Evolutionary conservation across 345 rosid genomes (phyloP).

Genomic region (Turnera subulata): DNA sequence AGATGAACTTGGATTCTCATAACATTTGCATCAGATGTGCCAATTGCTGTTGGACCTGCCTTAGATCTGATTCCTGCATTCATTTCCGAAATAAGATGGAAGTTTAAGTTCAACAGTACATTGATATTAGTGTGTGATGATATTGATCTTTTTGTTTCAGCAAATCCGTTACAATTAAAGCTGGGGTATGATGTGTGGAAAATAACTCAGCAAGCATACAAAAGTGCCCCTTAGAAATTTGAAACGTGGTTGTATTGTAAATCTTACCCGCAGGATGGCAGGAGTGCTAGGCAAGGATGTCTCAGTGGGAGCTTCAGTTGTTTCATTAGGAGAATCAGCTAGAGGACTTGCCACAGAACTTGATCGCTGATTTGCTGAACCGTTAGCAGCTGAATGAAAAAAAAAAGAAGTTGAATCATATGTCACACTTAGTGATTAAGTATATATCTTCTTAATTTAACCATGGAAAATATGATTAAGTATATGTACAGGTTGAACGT

Average conservation of each 20-base stretch:
- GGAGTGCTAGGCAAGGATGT: slow-evolving; percentile 21
- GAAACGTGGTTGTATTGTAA: background rate
- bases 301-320: slow-evolving; percentile 16
- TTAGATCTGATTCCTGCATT: slow-evolving; percentile 36
- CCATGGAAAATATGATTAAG: too few species aligned
- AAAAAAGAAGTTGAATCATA: too few species aligned
- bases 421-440: too few species aligned
- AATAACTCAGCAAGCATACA: too few species aligned
- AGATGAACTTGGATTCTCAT: slow-evolving; percentile 11
- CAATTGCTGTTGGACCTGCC: slow-evolving; percentile 25
- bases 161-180: too few species aligned
- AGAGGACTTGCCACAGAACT: slow-evolving; percentile 21
- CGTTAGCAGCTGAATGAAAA: too few species aligned
- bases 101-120: background rate
- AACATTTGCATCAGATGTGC: slow-evolving; percentile 19
- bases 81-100: background rate
- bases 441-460: too few species aligned
- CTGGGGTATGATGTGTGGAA: background rate
- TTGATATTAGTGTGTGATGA: too few species aligned
- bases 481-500: too few species aligned
- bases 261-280: slow-evolving; percentile 27
- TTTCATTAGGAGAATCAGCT: slow-evolving; percentile 19
- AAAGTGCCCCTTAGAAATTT: background rate
- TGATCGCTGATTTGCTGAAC: slow-evolving; percentile 14
- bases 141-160: too few species aligned